Conservation (phyloP, 768 basidiomycete species). For the Trametes meyenii region DNA sequence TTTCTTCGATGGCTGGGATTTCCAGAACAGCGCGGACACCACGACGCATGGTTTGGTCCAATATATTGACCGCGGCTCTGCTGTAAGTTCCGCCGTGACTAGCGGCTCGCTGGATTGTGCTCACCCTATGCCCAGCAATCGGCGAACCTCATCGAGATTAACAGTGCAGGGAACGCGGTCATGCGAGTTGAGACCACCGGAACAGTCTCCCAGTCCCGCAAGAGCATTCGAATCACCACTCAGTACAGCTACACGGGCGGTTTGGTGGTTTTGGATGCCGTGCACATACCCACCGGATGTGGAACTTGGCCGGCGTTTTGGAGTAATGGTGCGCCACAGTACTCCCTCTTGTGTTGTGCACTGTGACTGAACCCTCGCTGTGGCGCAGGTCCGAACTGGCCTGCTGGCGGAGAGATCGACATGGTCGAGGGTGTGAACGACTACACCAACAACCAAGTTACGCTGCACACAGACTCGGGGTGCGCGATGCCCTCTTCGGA, state of each 20-base stretch:
- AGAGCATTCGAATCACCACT: slow-evolving; percentile 79
- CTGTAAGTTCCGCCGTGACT: slow-evolving; percentile 43
- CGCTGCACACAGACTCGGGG: slow-evolving; percentile 76
- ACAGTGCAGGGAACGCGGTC: slow-evolving; percentile 71
- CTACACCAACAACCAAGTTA: slow-evolving; percentile 81
- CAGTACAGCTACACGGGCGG: slow-evolving; percentile 60
- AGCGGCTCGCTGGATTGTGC: neutral
- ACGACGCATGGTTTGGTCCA: slow-evolving; percentile 77
- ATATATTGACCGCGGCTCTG: slow-evolving; percentile 65
- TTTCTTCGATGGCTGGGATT: slow-evolving; percentile 86
- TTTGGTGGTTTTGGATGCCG: slow-evolving; percentile 79
- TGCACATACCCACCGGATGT: slow-evolving; percentile 91
- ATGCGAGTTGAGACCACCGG: slow-evolving; percentile 90
- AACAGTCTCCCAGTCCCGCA: slow-evolving; percentile 64
- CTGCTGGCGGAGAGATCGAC: slow-evolving; percentile 75
- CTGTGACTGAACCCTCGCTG: neutral
- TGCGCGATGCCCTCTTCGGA: slow-evolving; percentile 61
- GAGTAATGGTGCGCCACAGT: slow-evolving; percentile 37
- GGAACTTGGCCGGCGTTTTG: slow-evolving; percentile 74
- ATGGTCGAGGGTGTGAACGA: slow-evolving; percentile 84
- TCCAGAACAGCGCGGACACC: slow-evolving; percentile 60
- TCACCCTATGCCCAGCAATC: slow-evolving; percentile 42
- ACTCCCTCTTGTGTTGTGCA: neutral
- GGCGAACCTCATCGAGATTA: slow-evolving; percentile 66
- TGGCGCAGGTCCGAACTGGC: slow-evolving; percentile 57